Evolutionary conservation across 2,329 filamentous ascomycete species (phyloP), one percentile per base, ranked within the genome.

Genomic region (Epicoccum nigrum): DNA sequence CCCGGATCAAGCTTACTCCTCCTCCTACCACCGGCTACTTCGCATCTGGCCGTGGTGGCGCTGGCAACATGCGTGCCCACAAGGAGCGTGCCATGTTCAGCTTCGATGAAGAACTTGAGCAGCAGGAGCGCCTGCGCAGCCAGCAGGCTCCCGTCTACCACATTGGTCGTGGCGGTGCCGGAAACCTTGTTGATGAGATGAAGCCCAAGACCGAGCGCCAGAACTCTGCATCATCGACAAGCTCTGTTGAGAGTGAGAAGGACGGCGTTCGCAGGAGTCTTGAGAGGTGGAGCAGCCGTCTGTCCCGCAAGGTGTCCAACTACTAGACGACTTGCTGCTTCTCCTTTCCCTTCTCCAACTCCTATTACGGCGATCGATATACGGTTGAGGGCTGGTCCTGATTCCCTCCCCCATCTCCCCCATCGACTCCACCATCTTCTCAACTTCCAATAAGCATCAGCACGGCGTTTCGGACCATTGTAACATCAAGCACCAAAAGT

Each of bases 31-130:
- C 77, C 34, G 71, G 77, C 52, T 79, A 81, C 74, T 87, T 87
- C 79, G 82, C 85, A 75, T 81, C 81, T 9, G 86, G 86, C 62
- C 84, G 86, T 51, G 86, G 86, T 60, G 86, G 86, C 51, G 85
- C 85, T 2, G 86, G 86, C 65, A 89, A 88, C 75, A 79, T 84
- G 56, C 77, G 81, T 73, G 66, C 75, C 35, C 71, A 78, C 45
- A 69, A 74, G 54, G 81, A 86, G 61, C 78, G 82, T 32, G 79
- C 81, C 64, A 85, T 86, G 69, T 86, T 86, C 78, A 82, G 80
- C 71, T 89, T 89, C 73, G 85, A 87, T 70, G 84, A 87, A 74
- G 84, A 87, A 64, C 78, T 87, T 43, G 79, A 83, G 60, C 79
- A 79, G 51, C 80, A 84, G 54, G 74, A 82, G 56, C 77, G 79